Conservation (phyloP, 129 eudicot genomes). For the Daucus carota region DH1_v3.0 NC_030389.2:33307501-33308000, state of each 20-base stretch:
- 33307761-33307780: neutral
- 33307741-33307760: neutral
- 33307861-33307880: neutral
- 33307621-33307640: neutral
- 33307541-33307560: neutral
- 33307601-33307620: too few species aligned
- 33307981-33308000: neutral
- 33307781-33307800: neutral
- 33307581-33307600: neutral
- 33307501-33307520: too few species aligned
- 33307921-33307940: neutral
- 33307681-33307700: neutral
- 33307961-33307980: neutral
- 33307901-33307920: neutral
- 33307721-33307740: too few species aligned
- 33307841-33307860: neutral
- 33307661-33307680: neutral
- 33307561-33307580: neutral
- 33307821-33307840: too few species aligned
- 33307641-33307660: neutral
- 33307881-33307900: too few species aligned
- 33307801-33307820: too few species aligned
- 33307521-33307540: neutral
- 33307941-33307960: neutral
- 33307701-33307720: neutral